Evolutionary conservation across 306 rosid genomes (phyloP).

Genomic region (Gillenia trifoliata): DNA sequence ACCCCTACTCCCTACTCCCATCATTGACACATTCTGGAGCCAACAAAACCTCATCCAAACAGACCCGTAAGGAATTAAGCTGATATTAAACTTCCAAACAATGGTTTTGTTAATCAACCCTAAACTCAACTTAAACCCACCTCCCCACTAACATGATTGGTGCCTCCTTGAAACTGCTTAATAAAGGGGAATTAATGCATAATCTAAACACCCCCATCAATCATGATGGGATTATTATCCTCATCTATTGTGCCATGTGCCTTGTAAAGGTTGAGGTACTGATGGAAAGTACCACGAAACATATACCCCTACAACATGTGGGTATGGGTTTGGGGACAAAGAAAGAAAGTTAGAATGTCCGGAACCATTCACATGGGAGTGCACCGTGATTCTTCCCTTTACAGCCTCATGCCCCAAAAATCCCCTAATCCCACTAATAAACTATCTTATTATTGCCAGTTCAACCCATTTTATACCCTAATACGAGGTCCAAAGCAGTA

Average conservation of each 20-base stretch:
- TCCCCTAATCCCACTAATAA: background rate
- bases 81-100: background rate
- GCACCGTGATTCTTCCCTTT: background rate
- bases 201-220: constrained; percentile 13
- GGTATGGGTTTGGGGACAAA: constrained; percentile 47
- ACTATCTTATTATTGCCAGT: background rate
- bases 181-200: background rate
- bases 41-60: too few species aligned
- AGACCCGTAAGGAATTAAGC: background rate
- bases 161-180: background rate
- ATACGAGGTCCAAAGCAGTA: background rate
- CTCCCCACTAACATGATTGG: background rate
- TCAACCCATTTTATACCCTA: background rate
- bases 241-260: constrained; percentile 8
- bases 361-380: constrained; percentile 53
- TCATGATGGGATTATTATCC: constrained; percentile 33
- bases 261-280: constrained; percentile 21
- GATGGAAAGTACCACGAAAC: constrained; percentile 48
- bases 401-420: background rate
- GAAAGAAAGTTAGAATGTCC: constrained; percentile 53
- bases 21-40: too few species aligned
- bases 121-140: background rate
- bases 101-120: background rate
- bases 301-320: constrained; percentile 70
- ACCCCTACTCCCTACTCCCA: too few species aligned